These are phyloP conservation scores for Sporothrix pallida DNA, from an alignment of 2,329 filamentous ascomycete species.

Conservation along the genomic window DNA sequence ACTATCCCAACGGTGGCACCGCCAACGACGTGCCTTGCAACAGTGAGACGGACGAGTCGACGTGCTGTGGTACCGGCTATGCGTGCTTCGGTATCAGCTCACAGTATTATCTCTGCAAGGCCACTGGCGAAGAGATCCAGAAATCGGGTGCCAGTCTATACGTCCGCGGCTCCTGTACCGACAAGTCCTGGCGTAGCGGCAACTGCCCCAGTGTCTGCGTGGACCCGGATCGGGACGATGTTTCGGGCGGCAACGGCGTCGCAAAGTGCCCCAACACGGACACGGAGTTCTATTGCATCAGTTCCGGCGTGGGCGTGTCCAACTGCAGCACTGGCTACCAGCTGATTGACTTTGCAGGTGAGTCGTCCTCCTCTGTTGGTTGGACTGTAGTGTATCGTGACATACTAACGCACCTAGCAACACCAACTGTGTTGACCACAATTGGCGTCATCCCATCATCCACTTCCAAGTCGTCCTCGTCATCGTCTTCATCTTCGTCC, in stretches of 20 bases:
- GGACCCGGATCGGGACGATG: slow-evolving; percentile 36
- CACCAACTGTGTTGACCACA: slow-evolving; percentile 36
- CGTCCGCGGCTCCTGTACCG: slow-evolving; percentile 47
- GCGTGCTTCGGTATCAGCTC: slow-evolving; percentile 46
- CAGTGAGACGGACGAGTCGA: slow-evolving; percentile 40
- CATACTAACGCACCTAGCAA: slow-evolving; percentile 28
- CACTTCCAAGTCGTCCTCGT: background rate
- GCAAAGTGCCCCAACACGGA: slow-evolving; percentile 36
- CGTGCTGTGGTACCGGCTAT: slow-evolving; percentile 47
- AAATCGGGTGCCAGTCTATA: slow-evolving; percentile 40
- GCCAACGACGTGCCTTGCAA: slow-evolving; percentile 45
- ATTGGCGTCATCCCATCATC: slow-evolving; percentile 37
- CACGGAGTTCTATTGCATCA: slow-evolving; percentile 42
- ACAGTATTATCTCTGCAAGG: slow-evolving; percentile 42
- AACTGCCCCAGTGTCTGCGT: slow-evolving; percentile 47
- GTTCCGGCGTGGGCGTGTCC: slow-evolving; percentile 32
- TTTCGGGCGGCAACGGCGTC: slow-evolving; percentile 39
- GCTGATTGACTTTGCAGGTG: slow-evolving; percentile 36
- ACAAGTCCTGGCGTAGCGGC: slow-evolving; percentile 43
- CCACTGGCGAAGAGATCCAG: slow-evolving; percentile 40
- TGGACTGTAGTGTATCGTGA: too few relatives aligned
- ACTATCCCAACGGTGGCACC: slow-evolving; percentile 44
- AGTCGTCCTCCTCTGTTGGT: background rate
- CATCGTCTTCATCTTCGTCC: background rate
- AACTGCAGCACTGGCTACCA: slow-evolving; percentile 37